Percentiles rank a stretch among this genome's conserved stretches.
Conservation (phyloP, 345 rosid genomes). For the Lepidium sativum region DNA sequence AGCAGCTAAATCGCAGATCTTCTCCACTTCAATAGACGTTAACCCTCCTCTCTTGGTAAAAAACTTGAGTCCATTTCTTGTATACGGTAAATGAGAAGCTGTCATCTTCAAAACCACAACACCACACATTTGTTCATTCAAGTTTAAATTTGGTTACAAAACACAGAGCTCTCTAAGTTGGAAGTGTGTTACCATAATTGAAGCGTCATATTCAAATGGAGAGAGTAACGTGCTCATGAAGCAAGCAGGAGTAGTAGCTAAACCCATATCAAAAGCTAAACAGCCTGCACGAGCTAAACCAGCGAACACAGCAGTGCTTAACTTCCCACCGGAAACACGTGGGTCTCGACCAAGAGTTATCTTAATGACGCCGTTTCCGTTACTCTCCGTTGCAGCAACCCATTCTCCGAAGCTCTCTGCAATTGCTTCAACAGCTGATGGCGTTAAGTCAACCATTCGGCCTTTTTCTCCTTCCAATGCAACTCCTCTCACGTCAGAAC, state of each 20-base stretch:
- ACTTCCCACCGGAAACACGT: constrained; percentile 24
- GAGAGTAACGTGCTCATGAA: constrained; percentile 78
- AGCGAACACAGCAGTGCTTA: constrained; percentile 70
- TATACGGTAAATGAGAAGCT: background rate
- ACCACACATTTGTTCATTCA: no score
- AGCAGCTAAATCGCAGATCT: constrained; percentile 68
- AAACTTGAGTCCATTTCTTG: constrained; percentile 83
- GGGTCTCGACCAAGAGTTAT: constrained; percentile 86
- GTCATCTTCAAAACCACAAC: no score
- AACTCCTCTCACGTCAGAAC: constrained; percentile 91
- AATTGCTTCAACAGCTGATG: constrained; percentile 81
- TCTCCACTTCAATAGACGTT: constrained; percentile 76
- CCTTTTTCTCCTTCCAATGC: constrained; percentile 85
- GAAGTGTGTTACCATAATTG: constrained; percentile 19
- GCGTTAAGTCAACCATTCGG: constrained; percentile 53
- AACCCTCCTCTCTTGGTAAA: constrained; percentile 88
- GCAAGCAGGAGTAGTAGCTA: constrained; percentile 96
- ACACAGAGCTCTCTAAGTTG: constrained; percentile 12
- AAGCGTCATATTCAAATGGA: constrained; percentile 60
- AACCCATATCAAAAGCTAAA: constrained; percentile 71
- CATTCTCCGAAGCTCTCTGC: constrained; percentile 92
- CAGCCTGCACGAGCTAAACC: constrained; percentile 84
- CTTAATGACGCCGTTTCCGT: constrained; percentile 24
- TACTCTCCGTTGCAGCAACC: constrained; percentile 45
- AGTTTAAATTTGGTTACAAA: no score